A percentile compares a stretch with the other conserved stretches of the same genome.
Evolutionary conservation across 2,329 filamentous ascomycete genomes (phyloP).

Genomic region (Aspergillus ibericus): DNA sequence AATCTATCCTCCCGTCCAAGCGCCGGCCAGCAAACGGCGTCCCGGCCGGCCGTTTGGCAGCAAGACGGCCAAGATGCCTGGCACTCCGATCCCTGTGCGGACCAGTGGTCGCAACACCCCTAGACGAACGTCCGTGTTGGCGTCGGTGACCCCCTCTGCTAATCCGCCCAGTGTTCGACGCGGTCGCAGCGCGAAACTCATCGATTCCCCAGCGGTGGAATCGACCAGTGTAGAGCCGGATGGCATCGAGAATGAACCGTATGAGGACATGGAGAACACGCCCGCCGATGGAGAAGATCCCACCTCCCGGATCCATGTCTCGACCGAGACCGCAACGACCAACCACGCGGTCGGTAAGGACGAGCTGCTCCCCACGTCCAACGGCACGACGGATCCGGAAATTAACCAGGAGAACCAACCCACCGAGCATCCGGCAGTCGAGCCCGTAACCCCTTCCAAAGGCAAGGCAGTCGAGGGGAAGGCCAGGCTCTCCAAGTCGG

Average conservation of each 20-base stretch:
- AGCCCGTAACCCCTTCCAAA: slow-evolving; percentile 15
- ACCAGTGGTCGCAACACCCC: slow-evolving; percentile 41
- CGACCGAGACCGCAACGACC: slow-evolving; percentile 13
- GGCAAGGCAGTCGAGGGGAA: slow-evolving; percentile 14
- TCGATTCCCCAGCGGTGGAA: slow-evolving; percentile 32
- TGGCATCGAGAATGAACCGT: slow-evolving; percentile 22
- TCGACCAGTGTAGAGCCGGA: slow-evolving; percentile 24
- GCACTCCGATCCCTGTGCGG: slow-evolving; percentile 35
- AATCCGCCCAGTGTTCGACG: slow-evolving; percentile 33
- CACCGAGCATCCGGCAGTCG: slow-evolving; percentile 1
- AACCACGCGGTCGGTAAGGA: slow-evolving; percentile 30
- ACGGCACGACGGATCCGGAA: slow-evolving; percentile 14
- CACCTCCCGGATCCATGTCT: slow-evolving; percentile 1
- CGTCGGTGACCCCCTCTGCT: slow-evolving; percentile 31
- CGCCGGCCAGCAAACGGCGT: slow-evolving; percentile 36
- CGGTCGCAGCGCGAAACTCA: slow-evolving; percentile 36
- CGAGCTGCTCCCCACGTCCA: slow-evolving; percentile 3
- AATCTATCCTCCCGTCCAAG: slow-evolving; percentile 44
- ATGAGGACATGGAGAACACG: slow-evolving; percentile 11
- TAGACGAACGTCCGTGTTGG: slow-evolving; percentile 31
- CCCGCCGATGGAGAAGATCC: slow-evolving; percentile 5
- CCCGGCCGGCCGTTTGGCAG: slow-evolving; percentile 41
- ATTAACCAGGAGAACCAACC: slow-evolving; percentile 3
- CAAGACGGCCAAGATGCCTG: slow-evolving; percentile 25
- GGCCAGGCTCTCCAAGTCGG: slow-evolving; percentile 20